Percentiles rank a stretch among this genome's conserved stretches.
phyloP scores from a whole-genome alignment of 768 basidiomycete genomes.

The Lentinula sp. region DNA sequence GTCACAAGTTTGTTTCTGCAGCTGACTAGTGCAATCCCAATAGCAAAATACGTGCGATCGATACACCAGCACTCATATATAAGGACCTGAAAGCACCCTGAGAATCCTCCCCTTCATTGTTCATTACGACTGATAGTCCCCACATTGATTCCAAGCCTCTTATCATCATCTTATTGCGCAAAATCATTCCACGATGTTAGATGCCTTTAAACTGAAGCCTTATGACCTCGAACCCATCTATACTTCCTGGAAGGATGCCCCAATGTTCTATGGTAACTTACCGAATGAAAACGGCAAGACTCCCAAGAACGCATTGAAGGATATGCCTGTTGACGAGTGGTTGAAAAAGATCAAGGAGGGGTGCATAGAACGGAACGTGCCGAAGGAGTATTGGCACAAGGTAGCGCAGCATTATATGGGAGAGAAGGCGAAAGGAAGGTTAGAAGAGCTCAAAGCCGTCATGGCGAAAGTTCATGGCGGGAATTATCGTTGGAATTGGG shows the following conservation, averaged over 20 bases:
- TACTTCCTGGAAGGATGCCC: slow-evolving; percentile 60
- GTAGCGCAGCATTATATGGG: slow-evolving; percentile 76
- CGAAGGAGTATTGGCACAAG: slow-evolving; percentile 80
- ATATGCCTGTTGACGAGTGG: slow-evolving; percentile 68
- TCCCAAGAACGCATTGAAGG: slow-evolving; percentile 37
- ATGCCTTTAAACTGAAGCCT: slow-evolving; percentile 75
- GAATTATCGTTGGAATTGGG: slow-evolving; percentile 80
- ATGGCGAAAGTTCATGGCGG: slow-evolving; percentile 71
- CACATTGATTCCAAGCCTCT: not conserved
- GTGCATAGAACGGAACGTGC: slow-evolving; percentile 65
- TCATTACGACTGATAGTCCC: not conserved
- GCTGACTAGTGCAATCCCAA: no score
- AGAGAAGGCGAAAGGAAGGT: slow-evolving; percentile 55
- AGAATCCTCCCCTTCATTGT: not conserved
- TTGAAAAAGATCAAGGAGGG: slow-evolving; percentile 64
- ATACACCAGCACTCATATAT: not conserved
- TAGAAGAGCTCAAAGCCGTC: slow-evolving; percentile 68
- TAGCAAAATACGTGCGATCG: not conserved
- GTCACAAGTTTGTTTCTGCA: no score
- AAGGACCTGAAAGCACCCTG: not conserved
- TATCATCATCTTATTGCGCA: not conserved
- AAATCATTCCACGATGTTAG: slow-evolving; percentile 37
- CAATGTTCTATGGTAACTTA: slow-evolving; percentile 56
- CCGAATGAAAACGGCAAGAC: slow-evolving; percentile 42
- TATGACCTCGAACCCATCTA: slow-evolving; percentile 69